phyloP scores from a whole-genome alignment of 164 flowering plant species.

The Nymphaea thermarum region DNA sequence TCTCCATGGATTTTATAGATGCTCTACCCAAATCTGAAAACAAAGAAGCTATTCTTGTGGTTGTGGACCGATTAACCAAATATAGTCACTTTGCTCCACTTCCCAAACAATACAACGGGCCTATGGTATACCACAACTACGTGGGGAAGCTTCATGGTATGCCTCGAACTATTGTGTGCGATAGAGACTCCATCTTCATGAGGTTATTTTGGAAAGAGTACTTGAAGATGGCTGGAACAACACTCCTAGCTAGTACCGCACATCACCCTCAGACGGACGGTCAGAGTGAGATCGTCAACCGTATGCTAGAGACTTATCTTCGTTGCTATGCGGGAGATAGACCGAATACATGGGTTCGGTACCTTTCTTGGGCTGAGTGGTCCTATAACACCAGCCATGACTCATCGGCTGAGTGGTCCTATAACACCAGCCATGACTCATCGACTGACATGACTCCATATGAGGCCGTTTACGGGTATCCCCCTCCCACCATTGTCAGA shows the following conservation, averaged over 20 bases:
- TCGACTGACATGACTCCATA: conserved; percentile 4
- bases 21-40: neutral
- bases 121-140: neutral
- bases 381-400: conserved; percentile 8
- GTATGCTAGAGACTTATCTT: conserved; percentile 1
- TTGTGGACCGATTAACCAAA: neutral
- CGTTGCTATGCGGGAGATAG: neutral
- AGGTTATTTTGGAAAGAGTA: conserved; percentile 1
- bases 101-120: neutral
- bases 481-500: neutral
- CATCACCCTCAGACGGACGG: conserved; percentile 5
- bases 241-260: neutral
- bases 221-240: neutral
- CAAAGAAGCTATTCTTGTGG: neutral
- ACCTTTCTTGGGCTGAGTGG: conserved; percentile 4
- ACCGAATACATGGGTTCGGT: neutral
- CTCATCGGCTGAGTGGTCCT: too few species aligned
- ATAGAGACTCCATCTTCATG: conserved; percentile 2
- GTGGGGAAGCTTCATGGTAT: conserved; percentile 5
- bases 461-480: neutral
- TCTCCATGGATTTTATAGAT: conserved; percentile 3
- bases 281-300: conserved; percentile 2
- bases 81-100: neutral
- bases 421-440: too few species aligned
- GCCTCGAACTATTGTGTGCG: neutral